A percentile compares a stretch with the other conserved stretches of the same genome.
Evolutionary conservation across 169 alveolate species (phyloP).

Genomic region (Plasmodium malariae): DNA sequence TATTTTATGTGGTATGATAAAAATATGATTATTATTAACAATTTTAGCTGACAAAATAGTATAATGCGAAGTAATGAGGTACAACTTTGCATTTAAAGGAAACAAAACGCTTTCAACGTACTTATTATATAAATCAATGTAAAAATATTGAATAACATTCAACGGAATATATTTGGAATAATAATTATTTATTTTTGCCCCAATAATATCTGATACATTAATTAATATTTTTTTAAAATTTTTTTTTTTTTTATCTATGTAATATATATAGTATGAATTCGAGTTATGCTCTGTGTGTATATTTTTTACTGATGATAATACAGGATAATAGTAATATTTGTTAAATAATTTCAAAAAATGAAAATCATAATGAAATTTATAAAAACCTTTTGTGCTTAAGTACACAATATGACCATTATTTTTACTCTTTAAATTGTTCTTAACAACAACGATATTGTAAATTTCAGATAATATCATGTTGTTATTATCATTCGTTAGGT

Average conservation of each 20-base stretch:
- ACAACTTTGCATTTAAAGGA: conserved; percentile 47
- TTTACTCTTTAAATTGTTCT: background rate
- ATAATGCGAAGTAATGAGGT: conserved; percentile 24
- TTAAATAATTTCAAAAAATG: conserved; percentile 8
- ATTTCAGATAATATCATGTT: conserved; percentile 27
- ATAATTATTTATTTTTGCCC: conserved; percentile 34
- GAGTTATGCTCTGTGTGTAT: background rate
- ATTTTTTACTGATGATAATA: background rate
- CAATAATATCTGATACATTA: conserved; percentile 16
- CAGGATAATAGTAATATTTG: background rate
- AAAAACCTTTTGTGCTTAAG: conserved; percentile 18
- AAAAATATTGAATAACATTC: conserved; percentile 40
- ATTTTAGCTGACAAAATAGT: conserved; percentile 26
- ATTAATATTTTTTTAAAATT: conserved; percentile 15
- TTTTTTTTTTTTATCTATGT: background rate
- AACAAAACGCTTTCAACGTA: conserved; percentile 16
- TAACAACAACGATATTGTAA: conserved; percentile 28
- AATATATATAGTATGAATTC: background rate
- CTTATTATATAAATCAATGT: conserved; percentile 28
- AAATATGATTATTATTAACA: conserved; percentile 29
- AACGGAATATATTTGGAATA: conserved; percentile 49
- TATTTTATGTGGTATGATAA: conserved; percentile 45
- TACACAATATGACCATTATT: background rate
- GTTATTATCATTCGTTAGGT: conserved; percentile 8
- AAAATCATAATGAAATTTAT: conserved; percentile 30